A percentile compares a stretch with the other conserved stretches of the same genome.
Evolutionary conservation across 2,329 filamentous ascomycete species (phyloP).

Genomic region (Cordyceps fumosorosea): DNA sequence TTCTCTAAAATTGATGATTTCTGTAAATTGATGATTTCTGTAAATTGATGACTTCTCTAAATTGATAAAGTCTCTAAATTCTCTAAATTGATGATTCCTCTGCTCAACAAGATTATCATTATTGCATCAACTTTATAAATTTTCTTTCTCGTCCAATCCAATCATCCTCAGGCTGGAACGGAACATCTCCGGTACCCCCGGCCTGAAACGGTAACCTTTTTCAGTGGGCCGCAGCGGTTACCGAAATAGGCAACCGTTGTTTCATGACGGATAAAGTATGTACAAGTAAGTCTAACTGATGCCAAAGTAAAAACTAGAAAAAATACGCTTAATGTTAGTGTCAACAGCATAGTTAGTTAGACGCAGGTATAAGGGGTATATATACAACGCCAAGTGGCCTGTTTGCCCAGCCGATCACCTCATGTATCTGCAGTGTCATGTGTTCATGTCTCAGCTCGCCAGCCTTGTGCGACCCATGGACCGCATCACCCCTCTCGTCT

Average conservation of each 20-base stretch:
- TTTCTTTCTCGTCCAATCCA: no score
- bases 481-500: not conserved
- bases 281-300: not conserved
- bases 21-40: no score
- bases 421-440: not conserved
- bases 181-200: no score
- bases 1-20: no score
- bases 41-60: no score
- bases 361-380: not conserved
- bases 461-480: not conserved
- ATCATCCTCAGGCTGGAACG: not conserved
- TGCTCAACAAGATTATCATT: no score
- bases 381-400: not conserved
- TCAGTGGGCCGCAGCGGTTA: not conserved
- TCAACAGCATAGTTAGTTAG: not conserved
- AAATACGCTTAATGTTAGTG: not conserved
- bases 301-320: not conserved
- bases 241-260: not conserved
- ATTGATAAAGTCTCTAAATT: no score
- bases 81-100: no score
- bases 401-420: conserved; percentile 2
- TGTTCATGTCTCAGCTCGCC: not conserved
- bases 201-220: not conserved
- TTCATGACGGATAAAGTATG: no score
- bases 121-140: no score